Base-by-base conservation (phyloP, 1,284 basidiomycete genomes). In the Melampsora larici-populina region DNA sequence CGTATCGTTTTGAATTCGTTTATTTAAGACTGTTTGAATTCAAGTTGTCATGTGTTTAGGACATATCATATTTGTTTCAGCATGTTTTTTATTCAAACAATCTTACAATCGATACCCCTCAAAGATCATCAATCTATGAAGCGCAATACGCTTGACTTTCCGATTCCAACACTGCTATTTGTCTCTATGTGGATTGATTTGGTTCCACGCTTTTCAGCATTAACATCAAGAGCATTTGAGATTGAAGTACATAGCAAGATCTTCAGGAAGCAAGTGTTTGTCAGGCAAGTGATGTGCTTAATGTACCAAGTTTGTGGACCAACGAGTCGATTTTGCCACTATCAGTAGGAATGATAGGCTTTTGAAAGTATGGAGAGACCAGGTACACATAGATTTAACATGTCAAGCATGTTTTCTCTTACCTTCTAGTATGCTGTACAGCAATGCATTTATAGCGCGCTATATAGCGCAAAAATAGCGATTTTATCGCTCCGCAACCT, bases 11-110 rank as follows among this genome's bases (percentile, higher is more conserved):
- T 71, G 70, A 60, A 21, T 26, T 43, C 60, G 70, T 31, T 62
- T 21, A 29, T 71, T 51, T 33, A 73, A 24, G 21, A 73, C 33
- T 21, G 8, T 18, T n/a, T 73, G 60, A 36, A 73, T 43, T 7
- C 71, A 24, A 26, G 8, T 9, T 21, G 29, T 17, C 36, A 73
- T 18, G 43, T 64, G 40, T 15, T 48, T 33, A 11, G 58, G 40
- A 31, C 40, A 31, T 36, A 73, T 73, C 43, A 64, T 43, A 26
- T 73, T 26, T 24, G 9, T 4, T 9, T 24, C 36, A 17, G 72
- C 72, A 49, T 64, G 67, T 31, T 51, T 49, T 21, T 29, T 17
- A n/a, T n/a, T n/a, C n/a, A n/a, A n/a, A n/a, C n/a, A n/a, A n/a
- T 21, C 48, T 49, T 21, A 49, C 48, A 11, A 11, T 21, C 11